Evolutionary conservation across 2,329 filamentous ascomycete species (phyloP), one percentile per base, ranked within the genome.

Genomic region (Penicillium sp.): DNA sequence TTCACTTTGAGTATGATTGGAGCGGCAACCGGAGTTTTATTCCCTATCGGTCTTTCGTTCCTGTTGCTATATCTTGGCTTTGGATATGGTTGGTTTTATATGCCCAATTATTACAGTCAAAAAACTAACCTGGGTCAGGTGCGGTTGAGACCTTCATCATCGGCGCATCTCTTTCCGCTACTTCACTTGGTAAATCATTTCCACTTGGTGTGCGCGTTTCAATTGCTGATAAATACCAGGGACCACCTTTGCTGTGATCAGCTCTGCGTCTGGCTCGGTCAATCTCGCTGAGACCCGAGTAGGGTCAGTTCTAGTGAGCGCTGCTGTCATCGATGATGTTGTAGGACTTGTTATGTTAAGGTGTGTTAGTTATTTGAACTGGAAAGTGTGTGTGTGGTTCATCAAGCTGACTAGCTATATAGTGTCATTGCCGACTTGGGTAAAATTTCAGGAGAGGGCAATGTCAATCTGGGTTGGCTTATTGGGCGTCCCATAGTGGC

Each of bases 291-390:
- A 78, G 38, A 79, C 77, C 1, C 69, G 73, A 28, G 72, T 79
- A 1, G 76, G 77, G 17, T 74, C 75, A 11, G 70, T 80, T 1
- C 72, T 79, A 3, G 72, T 78, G 45, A 77, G 76, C 60, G 77
- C 77, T 0, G 77, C 77, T 10, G 74, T 80, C 22, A 77, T 80
- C 35, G 77, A 79, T 61, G 77, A 80, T 61, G 75, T 79, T 1
- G 71, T 74, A 1, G 77, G 76, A 3, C 71, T 80, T 11, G 73
- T 80, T 48, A 75, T 69, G 53, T 54, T 61, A 1, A 69, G 67
- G 67, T 69, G 22, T 40, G 45, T 47, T 26, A 11, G 3, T 26
- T 36, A 14, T 26, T 28, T 26, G 10, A 26, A 16, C n/a, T 7
- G 1, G 14, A 3, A 5, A 10, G 16, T 26, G 16, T 25, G 4